A percentile compares a stretch with the other conserved stretches of the same genome.
Evolutionary conservation across 176 grass and related monocot genomes (phyloP).

Genomic region (Raddia distichophylla): DNA sequence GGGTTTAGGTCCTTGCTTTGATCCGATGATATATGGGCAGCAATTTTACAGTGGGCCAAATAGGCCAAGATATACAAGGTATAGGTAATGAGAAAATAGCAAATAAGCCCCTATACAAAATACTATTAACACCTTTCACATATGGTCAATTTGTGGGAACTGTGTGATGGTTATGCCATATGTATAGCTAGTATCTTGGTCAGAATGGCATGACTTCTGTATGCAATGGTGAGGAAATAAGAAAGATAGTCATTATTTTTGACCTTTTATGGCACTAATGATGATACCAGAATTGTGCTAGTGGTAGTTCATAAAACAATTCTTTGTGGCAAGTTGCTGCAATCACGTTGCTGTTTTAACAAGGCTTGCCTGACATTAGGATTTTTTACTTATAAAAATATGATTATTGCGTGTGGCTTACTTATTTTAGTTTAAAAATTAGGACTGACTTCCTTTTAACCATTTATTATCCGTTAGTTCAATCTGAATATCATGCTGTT

Average conservation of each 20-base stretch:
- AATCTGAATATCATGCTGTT: not conserved
- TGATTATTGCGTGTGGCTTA: not conserved
- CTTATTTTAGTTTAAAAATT: conserved; percentile 10
- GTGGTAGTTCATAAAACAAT: not conserved
- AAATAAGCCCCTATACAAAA: no score
- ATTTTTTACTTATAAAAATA: not conserved
- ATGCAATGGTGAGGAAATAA: not conserved
- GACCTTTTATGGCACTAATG: not conserved
- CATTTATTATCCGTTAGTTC: not conserved
- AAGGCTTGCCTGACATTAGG: not conserved
- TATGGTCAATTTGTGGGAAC: not conserved
- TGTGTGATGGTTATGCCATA: conserved; percentile 20
- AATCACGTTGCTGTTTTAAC: not conserved
- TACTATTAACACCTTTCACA: not conserved
- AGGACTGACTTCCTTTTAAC: not conserved
- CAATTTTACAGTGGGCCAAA: no score
- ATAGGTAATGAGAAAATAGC: no score
- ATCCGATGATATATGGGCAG: no score
- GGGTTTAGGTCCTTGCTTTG: no score
- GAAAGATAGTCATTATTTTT: not conserved
- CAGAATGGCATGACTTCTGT: not conserved
- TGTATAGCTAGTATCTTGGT: not conserved
- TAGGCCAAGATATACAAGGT: no score
- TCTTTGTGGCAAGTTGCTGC: not conserved
- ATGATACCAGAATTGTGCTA: not conserved